Base-by-base conservation (phyloP, 2,329 filamentous ascomycete species). In the Tolypocladium nubicola region DNA sequence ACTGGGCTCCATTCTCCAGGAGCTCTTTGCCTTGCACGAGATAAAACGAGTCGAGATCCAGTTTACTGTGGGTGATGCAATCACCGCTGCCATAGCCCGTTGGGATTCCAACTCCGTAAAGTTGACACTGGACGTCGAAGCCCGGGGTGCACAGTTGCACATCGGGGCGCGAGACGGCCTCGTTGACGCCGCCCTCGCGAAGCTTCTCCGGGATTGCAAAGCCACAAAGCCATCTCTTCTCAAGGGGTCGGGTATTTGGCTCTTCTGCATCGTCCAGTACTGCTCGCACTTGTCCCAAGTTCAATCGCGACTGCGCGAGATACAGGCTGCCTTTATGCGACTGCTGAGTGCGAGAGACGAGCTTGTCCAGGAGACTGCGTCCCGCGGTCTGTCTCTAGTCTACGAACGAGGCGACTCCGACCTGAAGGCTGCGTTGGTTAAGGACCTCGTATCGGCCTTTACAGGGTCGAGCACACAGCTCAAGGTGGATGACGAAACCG, bases 171-270 rank as follows among this genome's bases (percentile, higher is more conserved):
- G 73, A 1, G 69, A 69, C 1, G 66, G 64, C 1, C 70, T 79
- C 55, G 73, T 87, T 33, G 73, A 73, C 10, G 71, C 75, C 0
- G 77, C 89, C 1, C 74, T 96, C 6, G 82, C 89, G 59, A 91
- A 87, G 67, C 80, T 95, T 2, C 78, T 97, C 52, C 75, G 76
- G 2, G 87, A 94, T 65, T 94, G 88, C 73, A 87, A 88, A 65
- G 84, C 87, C 10, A 90, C 90, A 0, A 97, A 97, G 66, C 94
- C 94, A 1, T 88, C 91, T 0, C 76, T 97, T 5, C 86, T 91
- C 64, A 96, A 96, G 68, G 91, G 93, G 3, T 93, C 92, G 0
- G 91, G 91, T 0, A 96, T 99, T 64, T 97, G 94, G 94, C 80
- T 97, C 0, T 86, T 97, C 59, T 96, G 88, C 66, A 74, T 97